A percentile compares a stretch with the other conserved stretches of the same genome.
Evolutionary conservation across 169 alveolate genomes (phyloP).

Genomic region (Plasmodium knowlesi): DNA sequence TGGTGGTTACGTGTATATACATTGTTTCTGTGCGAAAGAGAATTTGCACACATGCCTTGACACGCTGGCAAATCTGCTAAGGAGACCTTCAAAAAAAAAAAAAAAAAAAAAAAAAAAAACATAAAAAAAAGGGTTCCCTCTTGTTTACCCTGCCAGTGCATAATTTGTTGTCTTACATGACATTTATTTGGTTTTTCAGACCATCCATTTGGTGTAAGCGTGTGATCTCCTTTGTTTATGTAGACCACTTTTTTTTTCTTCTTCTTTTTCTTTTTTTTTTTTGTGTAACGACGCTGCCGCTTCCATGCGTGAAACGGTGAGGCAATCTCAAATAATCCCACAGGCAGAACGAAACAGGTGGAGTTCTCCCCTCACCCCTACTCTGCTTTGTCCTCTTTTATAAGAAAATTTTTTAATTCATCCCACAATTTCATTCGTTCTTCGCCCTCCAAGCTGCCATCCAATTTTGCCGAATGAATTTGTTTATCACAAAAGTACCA

Average conservation of each 20-base stretch:
- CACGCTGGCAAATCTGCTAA: background rate
- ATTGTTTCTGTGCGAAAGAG: background rate
- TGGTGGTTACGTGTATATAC: background rate
- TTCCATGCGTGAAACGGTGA: background rate
- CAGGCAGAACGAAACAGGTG: background rate
- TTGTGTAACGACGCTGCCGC: background rate
- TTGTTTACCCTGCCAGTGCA: background rate
- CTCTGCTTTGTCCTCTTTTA: conserved; percentile 44
- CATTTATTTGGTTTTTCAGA: background rate
- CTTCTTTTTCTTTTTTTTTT: background rate
- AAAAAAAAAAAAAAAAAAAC: background rate
- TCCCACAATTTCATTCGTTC: conserved; percentile 80
- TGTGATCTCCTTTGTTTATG: background rate
- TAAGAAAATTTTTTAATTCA: conserved; percentile 77
- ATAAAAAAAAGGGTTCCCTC: background rate
- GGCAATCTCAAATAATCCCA: background rate
- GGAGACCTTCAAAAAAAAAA: background rate
- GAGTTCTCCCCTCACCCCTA: background rate
- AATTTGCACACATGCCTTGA: background rate
- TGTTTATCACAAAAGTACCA: conserved; percentile 77
- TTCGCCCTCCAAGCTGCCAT: conserved; percentile 84
- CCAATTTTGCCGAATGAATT: conserved; percentile 80
- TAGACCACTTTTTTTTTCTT: background rate
- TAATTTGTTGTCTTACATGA: background rate
- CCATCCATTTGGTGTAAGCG: background rate